A percentile compares a stretch with the other conserved stretches of the same genome.
Evolutionary conservation across 768 basidiomycete genomes (phyloP).

Genomic region (Lactifluus echinatus): DNA sequence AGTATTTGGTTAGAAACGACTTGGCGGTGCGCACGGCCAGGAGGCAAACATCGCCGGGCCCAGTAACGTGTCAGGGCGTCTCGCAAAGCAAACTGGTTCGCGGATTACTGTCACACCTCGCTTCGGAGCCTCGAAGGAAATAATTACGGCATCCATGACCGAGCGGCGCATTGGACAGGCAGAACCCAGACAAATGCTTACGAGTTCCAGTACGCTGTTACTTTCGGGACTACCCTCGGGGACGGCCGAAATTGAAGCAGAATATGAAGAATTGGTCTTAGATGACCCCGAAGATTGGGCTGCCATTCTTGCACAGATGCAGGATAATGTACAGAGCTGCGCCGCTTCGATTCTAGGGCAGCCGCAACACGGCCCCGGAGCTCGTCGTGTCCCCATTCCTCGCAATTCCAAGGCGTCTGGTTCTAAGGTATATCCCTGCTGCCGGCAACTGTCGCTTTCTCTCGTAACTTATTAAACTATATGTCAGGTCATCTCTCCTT

Average conservation of each 20-base stretch:
- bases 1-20: neutral
- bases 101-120: neutral
- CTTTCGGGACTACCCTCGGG: neutral
- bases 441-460: neutral
- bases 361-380: neutral
- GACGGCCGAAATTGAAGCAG: neutral
- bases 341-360: constrained; percentile 3
- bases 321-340: constrained; percentile 5
- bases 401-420: neutral
- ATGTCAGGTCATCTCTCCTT: constrained; percentile 1
- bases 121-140: neutral
- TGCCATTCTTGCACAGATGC: constrained; percentile 9
- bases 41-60: neutral
- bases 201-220: neutral
- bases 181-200: neutral
- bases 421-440: neutral
- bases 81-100: neutral
- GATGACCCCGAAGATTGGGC: constrained; percentile 8
- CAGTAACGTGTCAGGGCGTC: neutral
- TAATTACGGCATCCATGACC: neutral
- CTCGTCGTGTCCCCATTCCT: neutral
- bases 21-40: neutral
- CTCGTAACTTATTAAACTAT: neutral
- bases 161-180: neutral
- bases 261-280: constrained; percentile 6